Evolutionary conservation across 2,329 filamentous ascomycete species (phyloP).

Genomic region (Fusarium bulbicola): DNA sequence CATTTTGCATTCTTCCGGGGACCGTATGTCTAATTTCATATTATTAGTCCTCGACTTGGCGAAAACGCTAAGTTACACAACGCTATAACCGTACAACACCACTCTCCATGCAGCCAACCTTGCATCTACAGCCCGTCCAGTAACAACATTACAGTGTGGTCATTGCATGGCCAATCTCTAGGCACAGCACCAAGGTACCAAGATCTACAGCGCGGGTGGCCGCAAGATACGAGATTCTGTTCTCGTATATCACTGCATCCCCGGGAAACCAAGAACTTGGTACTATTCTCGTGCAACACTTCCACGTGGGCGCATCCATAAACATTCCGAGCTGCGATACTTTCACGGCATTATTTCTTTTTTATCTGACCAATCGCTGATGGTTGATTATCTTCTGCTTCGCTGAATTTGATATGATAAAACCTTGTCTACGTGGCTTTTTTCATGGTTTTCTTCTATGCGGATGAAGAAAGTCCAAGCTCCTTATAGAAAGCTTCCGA

Average conservation of each 20-base stretch:
- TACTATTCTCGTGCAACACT: slow-evolving; percentile 2
- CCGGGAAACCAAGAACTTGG: not conserved
- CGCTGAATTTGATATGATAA: not conserved
- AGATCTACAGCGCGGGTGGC: slow-evolving; percentile 17
- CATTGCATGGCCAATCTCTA: slow-evolving; percentile 8
- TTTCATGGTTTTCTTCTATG: not conserved
- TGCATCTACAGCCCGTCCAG: not conserved
- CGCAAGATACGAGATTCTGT: slow-evolving; percentile 27
- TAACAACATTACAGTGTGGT: not conserved
- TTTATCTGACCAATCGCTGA: not conserved
- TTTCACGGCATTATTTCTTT: not conserved
- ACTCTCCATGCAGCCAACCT: slow-evolving; percentile 11
- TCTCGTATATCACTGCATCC: slow-evolving; percentile 23
- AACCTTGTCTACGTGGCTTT: not conserved
- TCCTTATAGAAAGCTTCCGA: slow-evolving; percentile 84
- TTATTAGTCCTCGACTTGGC: not conserved
- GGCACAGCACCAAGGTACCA: not conserved
- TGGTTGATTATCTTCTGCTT: slow-evolving; percentile 5
- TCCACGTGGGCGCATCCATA: not conserved
- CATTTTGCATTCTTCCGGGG: not conserved
- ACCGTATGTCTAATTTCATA: not conserved
- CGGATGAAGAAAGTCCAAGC: slow-evolving; percentile 60
- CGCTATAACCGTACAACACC: not conserved
- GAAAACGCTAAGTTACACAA: slow-evolving; percentile 10
- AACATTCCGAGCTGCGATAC: not conserved